These are phyloP conservation scores for Dactylellina parvicollis DNA, from an alignment of 2,329 filamentous ascomycete species.

Conservation along the genomic window DNA sequence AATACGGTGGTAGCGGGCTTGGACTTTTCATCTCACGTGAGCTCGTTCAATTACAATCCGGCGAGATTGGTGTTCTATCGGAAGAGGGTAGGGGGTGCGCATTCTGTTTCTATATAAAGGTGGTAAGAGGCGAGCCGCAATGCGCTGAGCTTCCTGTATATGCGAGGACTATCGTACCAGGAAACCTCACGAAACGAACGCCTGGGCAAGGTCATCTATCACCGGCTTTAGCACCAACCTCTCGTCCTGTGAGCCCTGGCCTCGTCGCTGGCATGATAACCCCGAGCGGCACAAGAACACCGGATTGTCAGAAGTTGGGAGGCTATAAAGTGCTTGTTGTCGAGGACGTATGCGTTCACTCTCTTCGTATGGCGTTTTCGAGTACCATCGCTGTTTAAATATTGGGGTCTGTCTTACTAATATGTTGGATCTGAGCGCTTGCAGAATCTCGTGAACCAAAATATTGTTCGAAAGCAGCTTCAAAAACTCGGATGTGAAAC, in stretches of 20 bases:
- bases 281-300: slow-evolving; percentile 1
- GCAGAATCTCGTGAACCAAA: slow-evolving; percentile 76
- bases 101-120: slow-evolving; percentile 79
- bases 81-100: slow-evolving; percentile 75
- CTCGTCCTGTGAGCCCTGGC: background rate
- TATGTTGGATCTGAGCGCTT: slow-evolving; percentile 53
- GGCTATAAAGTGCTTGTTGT: background rate
- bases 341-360: slow-evolving; percentile 1
- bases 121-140: slow-evolving; percentile 62
- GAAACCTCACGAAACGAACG: slow-evolving; percentile 5
- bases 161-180: slow-evolving; percentile 24
- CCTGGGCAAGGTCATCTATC: background rate
- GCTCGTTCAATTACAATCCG: slow-evolving; percentile 78
- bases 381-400: background rate
- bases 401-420: background rate
- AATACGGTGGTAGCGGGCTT: slow-evolving; percentile 76
- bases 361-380: background rate
- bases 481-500: slow-evolving; percentile 71
- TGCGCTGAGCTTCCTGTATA: slow-evolving; percentile 21
- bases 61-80: slow-evolving; percentile 78
- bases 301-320: slow-evolving; percentile 6
- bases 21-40: slow-evolving; percentile 80
- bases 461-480: slow-evolving; percentile 71
- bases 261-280: background rate
- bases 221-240: background rate